These are phyloP conservation scores for Camellia oleifera DNA, from an alignment of 179 eudicot genomes.

Conservation along the genomic window DNA sequence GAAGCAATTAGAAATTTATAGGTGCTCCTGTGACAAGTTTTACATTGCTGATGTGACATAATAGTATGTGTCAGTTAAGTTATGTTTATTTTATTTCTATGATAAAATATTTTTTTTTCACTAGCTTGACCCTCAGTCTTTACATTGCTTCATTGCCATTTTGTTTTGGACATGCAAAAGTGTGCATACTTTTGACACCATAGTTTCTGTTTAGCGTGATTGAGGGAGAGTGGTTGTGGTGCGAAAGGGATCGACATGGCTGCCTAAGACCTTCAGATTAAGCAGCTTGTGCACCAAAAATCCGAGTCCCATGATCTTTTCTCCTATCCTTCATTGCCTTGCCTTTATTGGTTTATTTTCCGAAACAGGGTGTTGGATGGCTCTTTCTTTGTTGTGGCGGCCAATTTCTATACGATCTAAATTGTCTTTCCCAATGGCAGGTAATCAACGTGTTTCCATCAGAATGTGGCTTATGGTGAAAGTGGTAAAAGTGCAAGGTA, in stretches of 20 bases:
- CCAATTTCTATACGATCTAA: neutral
- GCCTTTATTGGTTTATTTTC: neutral
- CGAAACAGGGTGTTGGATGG: too few relatives aligned
- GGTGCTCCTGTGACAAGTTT: neutral
- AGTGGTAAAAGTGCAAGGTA: constrained; percentile 3
- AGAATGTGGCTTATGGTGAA: neutral
- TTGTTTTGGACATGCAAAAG: neutral
- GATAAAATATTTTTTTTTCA: neutral
- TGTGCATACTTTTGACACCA: neutral
- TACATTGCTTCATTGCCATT: neutral
- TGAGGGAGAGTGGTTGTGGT: neutral
- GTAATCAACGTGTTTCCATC: neutral
- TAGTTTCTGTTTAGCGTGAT: neutral
- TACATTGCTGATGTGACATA: neutral
- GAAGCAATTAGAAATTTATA: neutral
- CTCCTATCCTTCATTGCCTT: neutral
- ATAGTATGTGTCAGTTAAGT: neutral
- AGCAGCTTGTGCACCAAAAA: neutral
- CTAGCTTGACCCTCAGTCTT: neutral
- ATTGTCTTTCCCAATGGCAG: neutral
- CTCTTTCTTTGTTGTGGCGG: constrained; percentile 26
- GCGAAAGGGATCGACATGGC: neutral
- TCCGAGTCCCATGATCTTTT: neutral
- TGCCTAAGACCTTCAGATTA: constrained; percentile 12
- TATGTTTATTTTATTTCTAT: neutral